These are phyloP conservation scores for Paramarasmius palmivorus DNA, from an alignment of 1,284 basidiomycete species.

Conservation along the genomic window DNA sequence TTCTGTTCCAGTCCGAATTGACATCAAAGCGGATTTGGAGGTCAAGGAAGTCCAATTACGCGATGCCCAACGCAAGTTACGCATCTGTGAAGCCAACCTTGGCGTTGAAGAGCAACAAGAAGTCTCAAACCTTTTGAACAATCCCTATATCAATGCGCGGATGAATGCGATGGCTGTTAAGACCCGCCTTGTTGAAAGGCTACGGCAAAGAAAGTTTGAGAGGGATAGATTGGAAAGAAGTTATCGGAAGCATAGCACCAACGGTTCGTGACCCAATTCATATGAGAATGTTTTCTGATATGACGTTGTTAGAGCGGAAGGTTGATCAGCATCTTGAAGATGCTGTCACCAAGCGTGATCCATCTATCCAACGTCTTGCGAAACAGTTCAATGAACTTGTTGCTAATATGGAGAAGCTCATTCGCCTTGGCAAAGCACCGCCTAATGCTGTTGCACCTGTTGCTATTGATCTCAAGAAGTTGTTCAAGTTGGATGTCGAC, in stretches of 20 bases:
- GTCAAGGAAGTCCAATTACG: not conserved
- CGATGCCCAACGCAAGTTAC: not conserved
- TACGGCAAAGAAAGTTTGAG: slow-evolving; percentile 4
- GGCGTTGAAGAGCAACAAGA: no score
- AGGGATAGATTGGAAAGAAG: not conserved
- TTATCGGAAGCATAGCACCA: not conserved
- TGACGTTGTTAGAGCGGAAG: not conserved
- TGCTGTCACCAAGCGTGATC: slow-evolving; percentile 4
- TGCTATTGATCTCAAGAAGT: slow-evolving; percentile 9
- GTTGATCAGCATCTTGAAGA: slow-evolving; percentile 1
- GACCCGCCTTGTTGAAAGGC: no score
- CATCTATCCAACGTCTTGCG: slow-evolving; percentile 3
- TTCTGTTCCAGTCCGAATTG: no score
- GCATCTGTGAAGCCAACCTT: not conserved
- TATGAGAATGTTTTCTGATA: no score
- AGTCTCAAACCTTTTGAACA: not conserved
- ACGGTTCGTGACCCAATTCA: no score
- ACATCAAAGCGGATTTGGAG: no score
- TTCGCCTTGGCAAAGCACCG: slow-evolving; percentile 10
- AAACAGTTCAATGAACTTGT: not conserved
- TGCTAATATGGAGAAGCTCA: slow-evolving; percentile 1
- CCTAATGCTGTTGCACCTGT: slow-evolving; percentile 14
- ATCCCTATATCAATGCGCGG: not conserved
- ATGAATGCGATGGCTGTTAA: not conserved
- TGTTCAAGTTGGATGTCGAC: slow-evolving; percentile 22